These are phyloP conservation scores for Cornus kousa DNA, from an alignment of 148 eudicot species.

Conservation along the genomic window DNA sequence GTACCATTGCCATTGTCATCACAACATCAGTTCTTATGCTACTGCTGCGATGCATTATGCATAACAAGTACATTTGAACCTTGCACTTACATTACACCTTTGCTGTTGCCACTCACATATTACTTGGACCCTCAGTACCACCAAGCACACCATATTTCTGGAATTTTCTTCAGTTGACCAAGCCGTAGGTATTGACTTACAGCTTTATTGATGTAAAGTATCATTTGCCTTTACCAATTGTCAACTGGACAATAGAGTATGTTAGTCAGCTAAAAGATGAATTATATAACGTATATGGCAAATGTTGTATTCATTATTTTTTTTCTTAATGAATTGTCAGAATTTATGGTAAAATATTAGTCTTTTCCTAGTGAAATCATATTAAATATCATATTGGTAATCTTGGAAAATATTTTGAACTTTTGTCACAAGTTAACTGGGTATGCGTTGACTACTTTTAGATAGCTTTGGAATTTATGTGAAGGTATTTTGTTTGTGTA, in stretches of 20 bases:
- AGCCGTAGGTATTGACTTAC: background rate
- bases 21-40: background rate
- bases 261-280: background rate
- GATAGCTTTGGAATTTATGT: background rate
- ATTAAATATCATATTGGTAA: background rate
- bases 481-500: background rate
- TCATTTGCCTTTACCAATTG: background rate
- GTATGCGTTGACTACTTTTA: background rate
- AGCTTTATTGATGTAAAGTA: too few relatives aligned
- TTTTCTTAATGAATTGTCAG: background rate
- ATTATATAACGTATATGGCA: background rate
- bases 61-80: background rate
- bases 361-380: background rate
- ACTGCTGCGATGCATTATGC: background rate
- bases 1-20: background rate
- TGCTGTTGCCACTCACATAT: background rate
- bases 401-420: background rate
- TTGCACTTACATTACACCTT: background rate
- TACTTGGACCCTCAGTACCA: too few relatives aligned
- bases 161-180: background rate
- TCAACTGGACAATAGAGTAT: background rate
- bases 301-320: background rate
- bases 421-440: background rate
- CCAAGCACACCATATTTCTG: background rate
- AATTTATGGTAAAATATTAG: too few relatives aligned